These are phyloP conservation scores for Maudiozyma barnettii DNA, from an alignment of 805 yeast genomes.

Conservation along the genomic window DNA sequence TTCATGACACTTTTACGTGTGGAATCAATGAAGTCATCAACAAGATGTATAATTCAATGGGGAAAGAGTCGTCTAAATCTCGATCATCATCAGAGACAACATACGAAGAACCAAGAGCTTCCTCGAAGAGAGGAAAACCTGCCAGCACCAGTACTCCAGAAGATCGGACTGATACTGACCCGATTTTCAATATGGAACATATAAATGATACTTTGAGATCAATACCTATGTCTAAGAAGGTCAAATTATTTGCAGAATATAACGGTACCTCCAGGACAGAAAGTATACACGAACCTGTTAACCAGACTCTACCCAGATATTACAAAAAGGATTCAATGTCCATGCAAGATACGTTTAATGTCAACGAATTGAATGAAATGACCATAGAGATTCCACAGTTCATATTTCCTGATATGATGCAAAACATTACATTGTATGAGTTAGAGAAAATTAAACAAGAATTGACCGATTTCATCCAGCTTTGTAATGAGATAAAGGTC, in stretches of 20 bases:
- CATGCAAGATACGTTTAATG: conserved; percentile 4
- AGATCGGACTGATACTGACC: conserved; percentile 4
- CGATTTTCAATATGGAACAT: conserved; percentile 18
- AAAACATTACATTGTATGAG: conserved; percentile 12
- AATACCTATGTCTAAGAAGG: conserved; percentile 9
- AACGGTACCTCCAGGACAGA: conserved; percentile 3
- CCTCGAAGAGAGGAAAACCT: background rate
- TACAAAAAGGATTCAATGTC: conserved; percentile 17
- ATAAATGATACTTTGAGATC: conserved; percentile 18
- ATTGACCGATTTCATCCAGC: conserved; percentile 12
- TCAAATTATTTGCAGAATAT: conserved; percentile 2
- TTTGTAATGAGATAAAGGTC: conserved; percentile 14
- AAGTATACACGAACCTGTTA: conserved; percentile 22
- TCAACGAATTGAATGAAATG: conserved; percentile 9
- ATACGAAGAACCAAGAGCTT: background rate
- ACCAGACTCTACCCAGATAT: conserved; percentile 19
- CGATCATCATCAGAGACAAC: no score
- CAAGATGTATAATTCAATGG: background rate
- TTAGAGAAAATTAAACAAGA: conserved; percentile 8
- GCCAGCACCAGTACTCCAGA: background rate
- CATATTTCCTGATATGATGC: conserved; percentile 10
- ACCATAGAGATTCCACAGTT: background rate
- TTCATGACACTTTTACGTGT: conserved; percentile 1
- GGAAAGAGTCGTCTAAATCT: background rate
- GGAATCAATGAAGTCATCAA: conserved; percentile 1